Percentiles rank a stretch among this genome's conserved stretches.
Conservation (phyloP, 2,329 filamentous ascomycete genomes). For the Fusarium penzigii region DNA sequence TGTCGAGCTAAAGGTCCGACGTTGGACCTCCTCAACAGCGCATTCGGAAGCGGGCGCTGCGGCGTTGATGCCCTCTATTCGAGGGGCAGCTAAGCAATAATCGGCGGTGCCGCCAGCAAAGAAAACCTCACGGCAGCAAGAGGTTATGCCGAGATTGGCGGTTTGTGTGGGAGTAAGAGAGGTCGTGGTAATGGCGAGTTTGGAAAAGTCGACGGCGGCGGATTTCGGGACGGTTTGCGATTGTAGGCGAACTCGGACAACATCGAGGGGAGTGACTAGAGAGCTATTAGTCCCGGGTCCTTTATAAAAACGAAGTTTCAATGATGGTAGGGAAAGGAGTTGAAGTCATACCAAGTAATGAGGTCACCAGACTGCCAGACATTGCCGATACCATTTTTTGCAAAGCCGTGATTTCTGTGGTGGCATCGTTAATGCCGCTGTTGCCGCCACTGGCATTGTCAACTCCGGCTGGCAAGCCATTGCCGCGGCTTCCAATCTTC, state of each 20-base stretch:
- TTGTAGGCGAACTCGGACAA: conserved; percentile 92
- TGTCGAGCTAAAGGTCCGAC: conserved; percentile 83
- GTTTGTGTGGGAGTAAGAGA: conserved; percentile 71
- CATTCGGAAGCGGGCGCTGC: conserved; percentile 63
- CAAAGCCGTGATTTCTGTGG: conserved; percentile 70
- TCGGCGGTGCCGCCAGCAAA: conserved; percentile 87
- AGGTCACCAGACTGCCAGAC: conserved; percentile 86
- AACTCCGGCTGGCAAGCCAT: conserved; percentile 7
- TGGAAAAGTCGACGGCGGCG: conserved; percentile 54
- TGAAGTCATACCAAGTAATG: conserved; percentile 70
- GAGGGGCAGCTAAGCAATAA: conserved; percentile 73
- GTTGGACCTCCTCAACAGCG: conserved; percentile 83
- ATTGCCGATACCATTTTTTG: conserved; percentile 97
- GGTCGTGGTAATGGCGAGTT: conserved; percentile 56
- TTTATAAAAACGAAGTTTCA: not conserved
- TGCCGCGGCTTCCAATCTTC: conserved; percentile 4
- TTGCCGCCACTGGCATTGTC: conserved; percentile 10
- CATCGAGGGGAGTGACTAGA: conserved; percentile 89
- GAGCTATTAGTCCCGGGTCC: conserved; percentile 7
- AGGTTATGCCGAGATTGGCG: conserved; percentile 83
- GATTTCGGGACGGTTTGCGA: conserved; percentile 65
- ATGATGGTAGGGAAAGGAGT: not conserved
- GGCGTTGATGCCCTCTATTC: conserved; percentile 48
- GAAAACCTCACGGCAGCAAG: conserved; percentile 96
- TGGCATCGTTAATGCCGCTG: conserved; percentile 31